phyloP scores from a whole-genome alignment of 2,329 filamentous ascomycete species.

The Venturia oleaginea region DNA sequence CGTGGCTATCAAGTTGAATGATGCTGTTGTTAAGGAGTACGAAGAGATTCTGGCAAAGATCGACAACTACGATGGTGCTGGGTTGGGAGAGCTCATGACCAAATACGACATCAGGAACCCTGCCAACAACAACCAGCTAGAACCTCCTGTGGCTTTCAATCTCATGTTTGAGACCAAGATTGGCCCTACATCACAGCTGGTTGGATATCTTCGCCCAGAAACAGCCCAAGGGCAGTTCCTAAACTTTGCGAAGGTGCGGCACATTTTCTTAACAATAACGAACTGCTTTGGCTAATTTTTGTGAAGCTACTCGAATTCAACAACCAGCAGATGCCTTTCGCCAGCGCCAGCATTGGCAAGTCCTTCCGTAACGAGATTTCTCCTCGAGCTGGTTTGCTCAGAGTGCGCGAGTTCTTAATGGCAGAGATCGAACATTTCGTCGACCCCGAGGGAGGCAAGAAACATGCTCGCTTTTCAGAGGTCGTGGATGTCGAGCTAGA shows the following conservation, averaged over 20 bases:
- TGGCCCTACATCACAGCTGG: constrained; percentile 78
- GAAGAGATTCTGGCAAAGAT: constrained; percentile 75
- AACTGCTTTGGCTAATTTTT: constrained; percentile 59
- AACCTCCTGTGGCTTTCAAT: constrained; percentile 85
- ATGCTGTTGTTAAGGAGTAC: constrained; percentile 79
- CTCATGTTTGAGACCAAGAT: constrained; percentile 98
- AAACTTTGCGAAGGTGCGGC: constrained; percentile 66
- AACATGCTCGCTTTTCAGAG: constrained; percentile 79
- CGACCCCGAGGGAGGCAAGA: constrained; percentile 89
- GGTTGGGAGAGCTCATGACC: constrained; percentile 64
- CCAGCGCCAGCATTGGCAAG: constrained; percentile 93
- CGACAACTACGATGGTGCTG: constrained; percentile 14
- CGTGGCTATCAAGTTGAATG: constrained; percentile 69
- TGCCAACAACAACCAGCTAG: constrained; percentile 64
- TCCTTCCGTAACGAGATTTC: constrained; percentile 98
- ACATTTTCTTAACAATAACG: too few species aligned
- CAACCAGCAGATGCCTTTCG: constrained; percentile 90
- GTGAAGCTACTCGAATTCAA: constrained; percentile 94
- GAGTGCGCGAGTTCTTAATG: constrained; percentile 85
- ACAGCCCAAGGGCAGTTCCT: constrained; percentile 97
- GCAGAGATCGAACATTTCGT: constrained; percentile 99
- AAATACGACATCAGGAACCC: constrained; percentile 92
- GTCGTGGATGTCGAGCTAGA: constrained; percentile 76
- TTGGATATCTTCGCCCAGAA: constrained; percentile 83
- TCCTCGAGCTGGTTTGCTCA: constrained; percentile 78